Evolutionary conservation across 441 rosid genomes (phyloP).

Genomic region (California macrophylla): DNA sequence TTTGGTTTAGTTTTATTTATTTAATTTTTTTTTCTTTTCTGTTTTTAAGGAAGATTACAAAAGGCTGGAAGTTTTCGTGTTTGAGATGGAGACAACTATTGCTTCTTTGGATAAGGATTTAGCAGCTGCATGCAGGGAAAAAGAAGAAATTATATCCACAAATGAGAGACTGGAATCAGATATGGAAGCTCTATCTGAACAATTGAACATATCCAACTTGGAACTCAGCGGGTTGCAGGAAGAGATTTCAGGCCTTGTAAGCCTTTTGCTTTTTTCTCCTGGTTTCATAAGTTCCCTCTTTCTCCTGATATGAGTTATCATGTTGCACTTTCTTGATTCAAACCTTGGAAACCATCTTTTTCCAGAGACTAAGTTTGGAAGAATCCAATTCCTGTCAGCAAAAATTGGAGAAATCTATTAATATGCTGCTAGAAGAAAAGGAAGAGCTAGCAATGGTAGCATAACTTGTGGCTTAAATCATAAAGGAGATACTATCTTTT

Average conservation of each 20-base stretch:
- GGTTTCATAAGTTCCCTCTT: slow-evolving; percentile 12
- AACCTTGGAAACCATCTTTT: neutral
- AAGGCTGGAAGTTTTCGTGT: slow-evolving; percentile 70
- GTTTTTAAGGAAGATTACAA: slow-evolving; percentile 59
- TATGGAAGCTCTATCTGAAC: slow-evolving; percentile 39
- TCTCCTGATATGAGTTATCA: slow-evolving; percentile 12
- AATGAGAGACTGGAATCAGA: slow-evolving; percentile 47
- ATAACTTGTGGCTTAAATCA: slow-evolving; percentile 9
- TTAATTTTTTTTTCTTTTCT: slow-evolving; percentile 9
- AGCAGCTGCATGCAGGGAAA: slow-evolving; percentile 45
- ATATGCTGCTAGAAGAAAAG: slow-evolving; percentile 58
- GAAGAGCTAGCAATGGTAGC: slow-evolving; percentile 85
- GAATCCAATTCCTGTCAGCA: slow-evolving; percentile 45
- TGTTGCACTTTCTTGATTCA: neutral
- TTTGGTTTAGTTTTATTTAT: slow-evolving; percentile 6
- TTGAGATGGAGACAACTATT: slow-evolving; percentile 86
- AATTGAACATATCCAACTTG: slow-evolving; percentile 35
- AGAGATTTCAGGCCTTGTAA: slow-evolving; percentile 48
- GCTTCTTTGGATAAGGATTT: slow-evolving; percentile 72
- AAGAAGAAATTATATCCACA: slow-evolving; percentile 39
- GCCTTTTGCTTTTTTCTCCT: slow-evolving; percentile 20
- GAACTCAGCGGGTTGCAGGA: slow-evolving; percentile 43
- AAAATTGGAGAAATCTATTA: slow-evolving; percentile 41
- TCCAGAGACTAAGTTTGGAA: slow-evolving; percentile 56
- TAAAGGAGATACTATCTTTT: neutral